Percentiles rank a stretch among this genome's conserved stretches.
Evolutionary conservation across 1,284 basidiomycete species (phyloP).

Genomic region (Heterobasidion annosum): DNA sequence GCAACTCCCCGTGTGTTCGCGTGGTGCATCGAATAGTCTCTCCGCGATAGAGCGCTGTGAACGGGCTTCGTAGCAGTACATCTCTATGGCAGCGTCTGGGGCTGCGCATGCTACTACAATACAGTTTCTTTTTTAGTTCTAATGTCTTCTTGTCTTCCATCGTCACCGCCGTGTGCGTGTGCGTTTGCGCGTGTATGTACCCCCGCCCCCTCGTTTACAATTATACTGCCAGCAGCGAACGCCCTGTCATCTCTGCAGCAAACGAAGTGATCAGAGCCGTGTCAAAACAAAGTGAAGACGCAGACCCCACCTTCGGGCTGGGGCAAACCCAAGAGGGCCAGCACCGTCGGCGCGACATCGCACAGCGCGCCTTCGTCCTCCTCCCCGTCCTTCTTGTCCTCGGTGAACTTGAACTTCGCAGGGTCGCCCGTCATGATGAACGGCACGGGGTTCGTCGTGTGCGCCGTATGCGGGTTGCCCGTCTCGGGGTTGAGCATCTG

Average conservation of each 20-base stretch:
- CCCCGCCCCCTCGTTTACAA: not conserved
- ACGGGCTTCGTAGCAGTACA: not conserved
- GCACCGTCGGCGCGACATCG: constrained; percentile 82
- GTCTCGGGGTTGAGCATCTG: constrained; percentile 85
- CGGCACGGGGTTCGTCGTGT: constrained; percentile 79
- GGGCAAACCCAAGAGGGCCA: constrained; percentile 61
- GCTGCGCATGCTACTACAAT: not conserved
- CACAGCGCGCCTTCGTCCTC: constrained; percentile 68
- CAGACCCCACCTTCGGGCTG: constrained; percentile 46
- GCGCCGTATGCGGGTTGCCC: constrained; percentile 79
- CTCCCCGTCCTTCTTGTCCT: constrained; percentile 43
- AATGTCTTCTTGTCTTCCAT: not conserved
- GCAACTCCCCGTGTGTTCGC: not conserved
- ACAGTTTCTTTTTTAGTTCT: constrained; percentile 1
- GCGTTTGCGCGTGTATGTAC: not conserved
- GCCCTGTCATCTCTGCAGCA: constrained; percentile 45
- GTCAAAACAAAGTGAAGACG: not conserved
- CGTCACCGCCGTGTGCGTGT: not conserved
- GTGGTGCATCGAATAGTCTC: not conserved
- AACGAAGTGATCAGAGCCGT: constrained; percentile 1
- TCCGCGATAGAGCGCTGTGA: not conserved
- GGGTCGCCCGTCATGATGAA: constrained; percentile 66
- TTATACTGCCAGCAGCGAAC: constrained; percentile 32
- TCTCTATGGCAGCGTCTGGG: not conserved
- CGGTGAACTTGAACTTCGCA: constrained; percentile 37